Conservation (phyloP, 176 grass and related monocot genomes). For the Musa acuminata region DNA sequence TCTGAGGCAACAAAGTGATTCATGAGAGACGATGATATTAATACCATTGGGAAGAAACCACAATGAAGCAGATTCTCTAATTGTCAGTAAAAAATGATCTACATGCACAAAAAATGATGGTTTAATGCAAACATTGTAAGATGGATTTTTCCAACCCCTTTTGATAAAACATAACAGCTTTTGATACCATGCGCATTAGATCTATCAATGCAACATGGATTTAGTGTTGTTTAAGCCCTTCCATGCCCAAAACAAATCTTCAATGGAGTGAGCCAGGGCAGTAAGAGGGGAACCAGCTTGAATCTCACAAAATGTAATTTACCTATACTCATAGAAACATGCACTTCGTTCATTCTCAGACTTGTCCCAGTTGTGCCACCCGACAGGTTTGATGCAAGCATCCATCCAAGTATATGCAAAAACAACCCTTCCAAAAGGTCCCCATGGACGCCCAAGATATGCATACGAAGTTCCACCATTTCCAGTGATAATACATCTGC, state of each 20-base stretch:
- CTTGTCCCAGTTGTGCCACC: conserved; percentile 99
- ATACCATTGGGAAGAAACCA: background rate
- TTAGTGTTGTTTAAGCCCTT: background rate
- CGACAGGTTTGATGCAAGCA: conserved; percentile 54
- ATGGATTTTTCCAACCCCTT: background rate
- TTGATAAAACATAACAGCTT: background rate
- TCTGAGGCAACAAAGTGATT: background rate
- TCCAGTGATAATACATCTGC: conserved; percentile 87
- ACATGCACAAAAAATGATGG: background rate
- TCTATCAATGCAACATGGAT: background rate
- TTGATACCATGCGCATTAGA: background rate
- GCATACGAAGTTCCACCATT: conserved; percentile 63
- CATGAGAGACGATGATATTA: background rate
- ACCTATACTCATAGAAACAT: conserved; percentile 97
- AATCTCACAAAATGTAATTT: conserved; percentile 1
- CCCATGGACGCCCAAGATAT: conserved; percentile 92
- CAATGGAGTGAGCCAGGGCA: background rate
- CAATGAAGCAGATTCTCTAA: background rate
- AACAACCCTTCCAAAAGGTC: conserved; percentile 89
- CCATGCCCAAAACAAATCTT: background rate
- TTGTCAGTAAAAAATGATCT: background rate
- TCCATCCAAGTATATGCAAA: conserved; percentile 96
- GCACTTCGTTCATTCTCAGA: conserved; percentile 80
- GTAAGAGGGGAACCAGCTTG: background rate
- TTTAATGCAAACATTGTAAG: background rate